phyloP scores from a whole-genome alignment of 495 filamentous ascomycete genomes.

The Penicillium roqueforti region DNA sequence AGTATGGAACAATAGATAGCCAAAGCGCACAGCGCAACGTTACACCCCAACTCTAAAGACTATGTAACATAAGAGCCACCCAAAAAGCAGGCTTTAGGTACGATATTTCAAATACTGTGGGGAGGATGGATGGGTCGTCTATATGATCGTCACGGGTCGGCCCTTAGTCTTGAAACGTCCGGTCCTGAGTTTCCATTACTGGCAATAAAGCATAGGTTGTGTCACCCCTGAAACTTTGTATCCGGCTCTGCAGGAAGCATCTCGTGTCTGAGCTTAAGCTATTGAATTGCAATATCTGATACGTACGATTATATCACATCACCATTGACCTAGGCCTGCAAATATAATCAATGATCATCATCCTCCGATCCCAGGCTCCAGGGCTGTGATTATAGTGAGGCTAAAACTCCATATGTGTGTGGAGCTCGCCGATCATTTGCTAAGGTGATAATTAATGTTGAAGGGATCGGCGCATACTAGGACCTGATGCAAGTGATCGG shows the following conservation, averaged over 20 bases:
- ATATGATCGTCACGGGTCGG: constrained; percentile 8
- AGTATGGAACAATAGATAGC: background rate
- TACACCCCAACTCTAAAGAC: background rate
- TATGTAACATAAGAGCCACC: background rate
- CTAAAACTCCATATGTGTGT: background rate
- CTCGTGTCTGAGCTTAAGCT: background rate
- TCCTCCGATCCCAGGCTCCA: background rate
- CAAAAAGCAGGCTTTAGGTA: background rate
- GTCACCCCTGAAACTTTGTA: constrained; percentile 1
- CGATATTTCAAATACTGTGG: background rate
- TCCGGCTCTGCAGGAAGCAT: background rate
- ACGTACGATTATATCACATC: background rate
- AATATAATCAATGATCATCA: background rate
- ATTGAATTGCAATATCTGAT: background rate
- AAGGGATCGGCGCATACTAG: background rate
- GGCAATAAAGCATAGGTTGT: background rate
- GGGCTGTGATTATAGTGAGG: background rate
- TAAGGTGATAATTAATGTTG: background rate
- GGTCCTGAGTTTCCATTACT: background rate
- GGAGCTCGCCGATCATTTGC: background rate
- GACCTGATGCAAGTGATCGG: background rate
- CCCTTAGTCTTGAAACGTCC: background rate
- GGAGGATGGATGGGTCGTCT: background rate
- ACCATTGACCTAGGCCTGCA: background rate
- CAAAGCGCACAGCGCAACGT: background rate